These are phyloP conservation scores for Mucor indicus DNA, from an alignment of 371 early-diverging fungal genomes.

Conservation along the genomic window DNA sequence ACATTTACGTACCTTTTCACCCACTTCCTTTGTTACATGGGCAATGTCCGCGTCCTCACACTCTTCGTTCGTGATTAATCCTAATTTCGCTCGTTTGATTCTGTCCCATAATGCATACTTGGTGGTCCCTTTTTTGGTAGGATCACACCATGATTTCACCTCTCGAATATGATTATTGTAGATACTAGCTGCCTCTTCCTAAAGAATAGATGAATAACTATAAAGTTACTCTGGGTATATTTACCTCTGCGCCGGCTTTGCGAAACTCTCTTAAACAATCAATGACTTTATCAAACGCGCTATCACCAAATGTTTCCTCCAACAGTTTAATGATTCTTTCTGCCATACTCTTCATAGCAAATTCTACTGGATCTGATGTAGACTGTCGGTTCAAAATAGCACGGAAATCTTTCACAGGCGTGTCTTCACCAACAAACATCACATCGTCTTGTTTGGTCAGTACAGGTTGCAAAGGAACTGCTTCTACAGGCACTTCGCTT, in stretches of 20 bases:
- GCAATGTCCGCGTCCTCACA: constrained; percentile 22
- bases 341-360: constrained; percentile 59
- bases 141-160: constrained; percentile 23
- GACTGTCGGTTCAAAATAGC: constrained; percentile 47
- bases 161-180: constrained; percentile 44
- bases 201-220: not conserved
- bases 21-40: constrained; percentile 21
- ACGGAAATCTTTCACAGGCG: constrained; percentile 62
- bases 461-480: not conserved
- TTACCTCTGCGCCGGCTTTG: constrained; percentile 28
- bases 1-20: constrained; percentile 21
- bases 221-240: not conserved
- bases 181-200: constrained; percentile 35
- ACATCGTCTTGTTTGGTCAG: too few relatives aligned
- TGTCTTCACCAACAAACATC: constrained; percentile 44
- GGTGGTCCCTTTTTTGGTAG: constrained; percentile 13
- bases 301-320: constrained; percentile 53
- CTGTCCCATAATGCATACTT: constrained; percentile 38
- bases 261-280: constrained; percentile 54
- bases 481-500: too few relatives aligned
- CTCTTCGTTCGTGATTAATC: constrained; percentile 40
- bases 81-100: constrained; percentile 24
- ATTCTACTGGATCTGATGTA: constrained; percentile 42
- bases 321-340: constrained; percentile 45
- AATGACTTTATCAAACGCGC: constrained; percentile 49